Base-by-base conservation (phyloP, 2,329 filamentous ascomycete species). In the Thielaviopsis ethacetica region DNA sequence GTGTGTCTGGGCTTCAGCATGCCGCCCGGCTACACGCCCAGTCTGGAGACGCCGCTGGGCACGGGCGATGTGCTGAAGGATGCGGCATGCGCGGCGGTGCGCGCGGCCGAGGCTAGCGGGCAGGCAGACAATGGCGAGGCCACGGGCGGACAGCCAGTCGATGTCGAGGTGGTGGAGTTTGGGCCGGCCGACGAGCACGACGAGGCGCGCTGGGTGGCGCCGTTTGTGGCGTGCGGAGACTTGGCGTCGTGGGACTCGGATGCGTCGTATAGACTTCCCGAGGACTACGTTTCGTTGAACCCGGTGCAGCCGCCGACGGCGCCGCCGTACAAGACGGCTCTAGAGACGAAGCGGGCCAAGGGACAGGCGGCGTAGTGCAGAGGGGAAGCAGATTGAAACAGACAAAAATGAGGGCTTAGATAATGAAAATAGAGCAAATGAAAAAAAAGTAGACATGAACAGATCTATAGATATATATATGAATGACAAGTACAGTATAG, bases 221-320 rank as follows among this genome's bases (percentile, higher is more conserved):
- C 91, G 0, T 98, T 98, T 68, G 80, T 98, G 66, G 91, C 93
- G n/a, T 98, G 93, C 69, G 93, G 93, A 53, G 93, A 98, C 71
- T 77, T 98, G 57, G 94, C 90, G 24, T 84, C 88, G 12, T 98
- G 91, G 73, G 93, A 98, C 73, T 90, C 91, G 0, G 93, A 98
- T 75, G 91, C 93, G 3, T 93, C 91, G 4, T 96, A 97, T 71
- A 81, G 86, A 64, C 76, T 98, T 19, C 91, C 93, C 0, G 86
- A 91, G 62, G 86, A 90, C 64, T 82, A 94, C 67, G 80, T 94
- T 57, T 91, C 86, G 64, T 78, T 97, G 54, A 90, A 96, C 68
- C 93, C 93, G 0, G 81, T 98, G 34, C 93, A 97, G 69, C 91
- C 91, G 27, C 93, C 93, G 0, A 98, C 93, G 41, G 93, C 93